Conservation (phyloP, 495 filamentous ascomycete genomes). For the Penicillium steckii region DNA sequence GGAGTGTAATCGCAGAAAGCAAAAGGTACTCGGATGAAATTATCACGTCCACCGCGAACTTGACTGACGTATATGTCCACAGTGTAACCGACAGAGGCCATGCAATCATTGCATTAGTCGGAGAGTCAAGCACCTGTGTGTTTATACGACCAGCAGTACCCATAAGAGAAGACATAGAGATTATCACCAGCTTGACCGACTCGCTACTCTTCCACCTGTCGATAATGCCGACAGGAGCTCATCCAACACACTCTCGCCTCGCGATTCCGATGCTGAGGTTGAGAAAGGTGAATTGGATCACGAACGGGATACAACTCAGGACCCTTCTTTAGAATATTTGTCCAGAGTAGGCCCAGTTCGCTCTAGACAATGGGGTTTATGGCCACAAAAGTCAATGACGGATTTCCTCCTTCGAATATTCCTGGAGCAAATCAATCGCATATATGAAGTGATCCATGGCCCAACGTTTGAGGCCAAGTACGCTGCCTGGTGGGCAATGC, state of each 20-base stretch:
- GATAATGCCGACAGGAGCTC: background rate
- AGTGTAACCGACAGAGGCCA: background rate
- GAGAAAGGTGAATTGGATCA: background rate
- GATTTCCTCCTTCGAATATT: background rate
- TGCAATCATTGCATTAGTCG: background rate
- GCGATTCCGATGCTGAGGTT: background rate
- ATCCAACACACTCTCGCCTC: background rate
- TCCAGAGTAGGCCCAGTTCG: background rate
- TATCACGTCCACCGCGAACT: background rate
- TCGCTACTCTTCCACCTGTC: background rate
- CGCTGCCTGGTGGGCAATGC: background rate
- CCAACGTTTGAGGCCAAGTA: background rate
- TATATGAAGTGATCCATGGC: background rate
- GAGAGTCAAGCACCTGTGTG: background rate
- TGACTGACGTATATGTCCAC: background rate
- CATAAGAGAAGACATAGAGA: background rate
- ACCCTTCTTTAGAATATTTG: background rate
- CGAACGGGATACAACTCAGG: background rate
- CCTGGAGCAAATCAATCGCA: background rate
- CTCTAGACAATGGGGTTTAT: background rate
- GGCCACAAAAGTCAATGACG: background rate
- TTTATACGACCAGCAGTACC: background rate
- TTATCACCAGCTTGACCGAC: background rate
- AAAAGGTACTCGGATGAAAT: background rate
- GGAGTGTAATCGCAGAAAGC: background rate